Conservation (phyloP, 2,329 filamentous ascomycete genomes). For the Fusarium pseudograminearum region DNA sequence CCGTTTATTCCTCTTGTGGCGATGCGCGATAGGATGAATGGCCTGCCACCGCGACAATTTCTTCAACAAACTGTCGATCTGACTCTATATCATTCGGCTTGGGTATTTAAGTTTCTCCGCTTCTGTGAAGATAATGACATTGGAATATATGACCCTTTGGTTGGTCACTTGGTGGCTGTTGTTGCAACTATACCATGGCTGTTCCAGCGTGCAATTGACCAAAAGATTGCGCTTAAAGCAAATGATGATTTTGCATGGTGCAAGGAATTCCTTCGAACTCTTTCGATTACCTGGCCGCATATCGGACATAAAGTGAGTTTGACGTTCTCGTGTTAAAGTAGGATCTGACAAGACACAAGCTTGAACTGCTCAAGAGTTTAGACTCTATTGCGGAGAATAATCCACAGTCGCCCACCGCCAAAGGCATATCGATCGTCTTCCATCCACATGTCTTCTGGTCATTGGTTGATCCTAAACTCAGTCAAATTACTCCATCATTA, state of each 20-base stretch:
- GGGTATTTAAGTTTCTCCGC: constrained; percentile 7
- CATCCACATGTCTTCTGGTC: constrained; percentile 21
- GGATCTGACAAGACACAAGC: neutral
- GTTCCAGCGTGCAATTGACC: constrained; percentile 18
- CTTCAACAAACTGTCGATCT: constrained; percentile 10
- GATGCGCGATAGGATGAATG: neutral
- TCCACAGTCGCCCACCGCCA: neutral
- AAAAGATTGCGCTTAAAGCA: constrained; percentile 7
- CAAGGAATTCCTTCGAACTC: neutral
- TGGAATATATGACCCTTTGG: constrained; percentile 6
- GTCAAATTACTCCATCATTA: neutral
- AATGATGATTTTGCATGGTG: constrained; percentile 6
- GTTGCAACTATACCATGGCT: constrained; percentile 27
- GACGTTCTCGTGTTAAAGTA: neutral
- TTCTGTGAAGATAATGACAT: neutral
- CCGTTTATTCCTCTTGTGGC: constrained; percentile 20
- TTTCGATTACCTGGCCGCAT: constrained; percentile 25
- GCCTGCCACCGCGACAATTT: constrained; percentile 1
- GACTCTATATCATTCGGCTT: constrained; percentile 5
- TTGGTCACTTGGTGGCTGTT: constrained; percentile 21
- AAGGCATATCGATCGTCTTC: neutral
- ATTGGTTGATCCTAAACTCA: constrained; percentile 16
- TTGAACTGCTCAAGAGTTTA: constrained; percentile 5
- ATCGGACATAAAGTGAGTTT: constrained; percentile 21
- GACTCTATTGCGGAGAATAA: neutral